Conservation (phyloP, 495 filamentous ascomycete species). For the Xylaria grammica region DNA sequence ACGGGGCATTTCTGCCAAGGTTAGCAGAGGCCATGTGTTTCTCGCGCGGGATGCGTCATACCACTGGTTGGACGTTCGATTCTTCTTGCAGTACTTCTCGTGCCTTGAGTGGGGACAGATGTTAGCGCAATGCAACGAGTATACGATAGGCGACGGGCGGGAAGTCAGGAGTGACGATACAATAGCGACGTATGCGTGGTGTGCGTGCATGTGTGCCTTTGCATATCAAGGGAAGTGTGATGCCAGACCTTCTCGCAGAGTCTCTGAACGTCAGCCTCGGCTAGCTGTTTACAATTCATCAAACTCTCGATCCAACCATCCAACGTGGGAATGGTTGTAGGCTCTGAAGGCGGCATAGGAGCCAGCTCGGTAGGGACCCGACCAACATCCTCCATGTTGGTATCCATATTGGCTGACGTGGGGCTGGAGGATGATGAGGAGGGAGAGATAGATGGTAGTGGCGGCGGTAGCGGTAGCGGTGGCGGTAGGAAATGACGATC, state of each 20-base stretch:
- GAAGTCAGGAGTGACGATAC: background rate
- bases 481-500: background rate
- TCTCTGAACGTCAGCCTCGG: slow-evolving; percentile 91
- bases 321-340: slow-evolving; percentile 86
- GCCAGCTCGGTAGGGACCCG: slow-evolving; percentile 82
- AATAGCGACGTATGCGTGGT: slow-evolving; percentile 2
- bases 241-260: slow-evolving; percentile 97
- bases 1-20: slow-evolving; percentile 83
- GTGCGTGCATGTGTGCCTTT: background rate
- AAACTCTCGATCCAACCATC: slow-evolving; percentile 98
- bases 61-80: slow-evolving; percentile 98
- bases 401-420: slow-evolving; percentile 73
- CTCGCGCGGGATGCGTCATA: slow-evolving; percentile 53
- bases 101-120: slow-evolving; percentile 62
- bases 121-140: slow-evolving; percentile 24
- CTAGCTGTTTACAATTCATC: slow-evolving; percentile 98
- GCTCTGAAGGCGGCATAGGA: slow-evolving; percentile 74
- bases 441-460: background rate
- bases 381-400: slow-evolving; percentile 97
- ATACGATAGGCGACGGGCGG: background rate
- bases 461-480: background rate
- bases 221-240: slow-evolving; percentile 20
- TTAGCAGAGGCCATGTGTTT: slow-evolving; percentile 32
- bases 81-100: slow-evolving; percentile 96
- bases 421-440: background rate